Evolutionary conservation across 805 yeast species (phyloP).

Genomic region (Candida montana): DNA sequence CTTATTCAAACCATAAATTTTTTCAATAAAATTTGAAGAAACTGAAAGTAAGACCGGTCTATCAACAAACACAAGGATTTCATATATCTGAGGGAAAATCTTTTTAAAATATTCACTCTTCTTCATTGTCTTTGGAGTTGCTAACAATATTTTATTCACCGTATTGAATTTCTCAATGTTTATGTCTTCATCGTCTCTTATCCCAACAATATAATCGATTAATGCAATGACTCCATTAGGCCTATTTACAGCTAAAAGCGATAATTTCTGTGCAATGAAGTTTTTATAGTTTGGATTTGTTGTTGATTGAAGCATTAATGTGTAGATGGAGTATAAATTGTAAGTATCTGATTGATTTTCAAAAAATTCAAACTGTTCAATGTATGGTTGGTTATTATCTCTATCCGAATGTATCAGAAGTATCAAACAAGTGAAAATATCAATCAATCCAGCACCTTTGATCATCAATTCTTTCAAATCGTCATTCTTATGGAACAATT

Average conservation of each 20-base stretch:
- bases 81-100: slow-evolving; percentile 62
- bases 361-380: slow-evolving; percentile 21
- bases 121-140: slow-evolving; percentile 51
- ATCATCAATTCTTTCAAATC: slow-evolving; percentile 41
- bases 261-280: slow-evolving; percentile 45
- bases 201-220: slow-evolving; percentile 71
- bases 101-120: slow-evolving; percentile 47
- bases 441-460: slow-evolving; percentile 65
- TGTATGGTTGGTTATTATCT: neutral
- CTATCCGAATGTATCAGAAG: slow-evolving; percentile 29
- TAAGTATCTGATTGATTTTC: slow-evolving; percentile 57
- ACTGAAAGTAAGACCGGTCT: slow-evolving; percentile 56
- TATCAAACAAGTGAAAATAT: slow-evolving; percentile 45
- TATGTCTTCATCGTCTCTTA: slow-evolving; percentile 66
- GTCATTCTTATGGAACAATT: slow-evolving; percentile 23
- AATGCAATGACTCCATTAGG: slow-evolving; percentile 68
- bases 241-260: slow-evolving; percentile 50
- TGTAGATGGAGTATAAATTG: slow-evolving; percentile 55
- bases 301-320: slow-evolving; percentile 48
- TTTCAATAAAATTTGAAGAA: slow-evolving; percentile 48
- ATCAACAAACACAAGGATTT: slow-evolving; percentile 51
- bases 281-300: slow-evolving; percentile 41
- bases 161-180: slow-evolving; percentile 61
- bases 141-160: slow-evolving; percentile 58
- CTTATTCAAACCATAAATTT: slow-evolving; percentile 45